Evolutionary conservation across 306 rosid genomes (phyloP).

Genomic region (Delonix regia): DNA sequence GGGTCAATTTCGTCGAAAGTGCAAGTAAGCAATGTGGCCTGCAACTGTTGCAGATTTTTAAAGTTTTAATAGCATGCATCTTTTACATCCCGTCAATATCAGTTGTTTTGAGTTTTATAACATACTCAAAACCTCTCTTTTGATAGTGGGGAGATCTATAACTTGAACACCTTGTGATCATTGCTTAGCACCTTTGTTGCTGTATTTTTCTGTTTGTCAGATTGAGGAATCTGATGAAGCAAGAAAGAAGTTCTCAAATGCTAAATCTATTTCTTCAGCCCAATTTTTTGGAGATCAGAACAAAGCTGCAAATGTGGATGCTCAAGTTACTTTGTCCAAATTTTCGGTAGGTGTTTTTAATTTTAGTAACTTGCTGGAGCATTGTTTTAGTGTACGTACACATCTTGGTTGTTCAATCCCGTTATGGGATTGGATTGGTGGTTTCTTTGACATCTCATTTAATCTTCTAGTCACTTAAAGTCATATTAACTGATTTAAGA

Average conservation of each 20-base stretch:
- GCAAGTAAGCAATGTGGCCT: too few species aligned
- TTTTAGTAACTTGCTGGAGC: constrained; percentile 17
- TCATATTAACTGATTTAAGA: constrained; percentile 13
- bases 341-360: background rate
- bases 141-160: constrained; percentile 59
- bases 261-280: constrained; percentile 89
- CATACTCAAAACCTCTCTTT: background rate
- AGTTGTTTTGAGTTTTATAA: background rate
- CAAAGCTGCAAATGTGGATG: constrained; percentile 59
- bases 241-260: constrained; percentile 87
- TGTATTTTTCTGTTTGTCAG: constrained; percentile 70
- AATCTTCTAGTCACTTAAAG: constrained; percentile 3
- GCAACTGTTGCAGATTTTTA: too few species aligned
- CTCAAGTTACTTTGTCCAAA: constrained; percentile 75
- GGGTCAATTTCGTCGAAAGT: too few species aligned
- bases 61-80: too few species aligned
- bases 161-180: constrained; percentile 28
- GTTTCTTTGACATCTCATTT: background rate
- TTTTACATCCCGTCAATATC: too few species aligned
- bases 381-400: background rate
- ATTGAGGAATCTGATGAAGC: constrained; percentile 83
- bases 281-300: constrained; percentile 85
- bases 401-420: constrained; percentile 6
- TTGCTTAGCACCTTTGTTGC: constrained; percentile 26
- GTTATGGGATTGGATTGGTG: background rate